Evolutionary conservation across 306 rosid species (phyloP).

Genomic region (Pterocarpus santalinus): DNA sequence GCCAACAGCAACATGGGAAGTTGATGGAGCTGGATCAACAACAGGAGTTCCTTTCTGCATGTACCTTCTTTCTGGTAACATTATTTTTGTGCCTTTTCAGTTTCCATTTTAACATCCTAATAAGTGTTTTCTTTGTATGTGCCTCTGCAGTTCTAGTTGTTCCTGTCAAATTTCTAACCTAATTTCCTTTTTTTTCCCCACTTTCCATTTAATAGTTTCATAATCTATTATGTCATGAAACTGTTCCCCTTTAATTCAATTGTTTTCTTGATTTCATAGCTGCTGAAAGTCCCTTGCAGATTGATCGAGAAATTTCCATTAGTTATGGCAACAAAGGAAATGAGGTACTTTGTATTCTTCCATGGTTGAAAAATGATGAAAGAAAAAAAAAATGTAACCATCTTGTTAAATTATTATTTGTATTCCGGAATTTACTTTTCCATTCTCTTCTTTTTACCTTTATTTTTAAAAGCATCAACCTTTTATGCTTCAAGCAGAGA

Average conservation of each 20-base stretch:
- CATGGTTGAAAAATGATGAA: background rate
- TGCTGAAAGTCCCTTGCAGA: constrained; percentile 61
- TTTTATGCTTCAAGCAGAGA: constrained; percentile 14
- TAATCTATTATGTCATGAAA: constrained; percentile 36
- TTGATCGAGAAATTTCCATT: constrained; percentile 74
- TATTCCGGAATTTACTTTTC: constrained; percentile 28
- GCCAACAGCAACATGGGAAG: constrained; percentile 94
- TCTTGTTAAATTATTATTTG: constrained; percentile 35
- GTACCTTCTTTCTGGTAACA: constrained; percentile 92
- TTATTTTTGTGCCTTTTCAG: constrained; percentile 33
- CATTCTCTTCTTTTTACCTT: background rate
- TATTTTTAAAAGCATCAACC: constrained; percentile 1
- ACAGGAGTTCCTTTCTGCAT: constrained; percentile 81
- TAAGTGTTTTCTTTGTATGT: background rate
- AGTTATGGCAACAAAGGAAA: constrained; percentile 95
- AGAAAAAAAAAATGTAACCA: background rate
- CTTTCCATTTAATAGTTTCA: constrained; percentile 33
- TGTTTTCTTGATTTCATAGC: constrained; percentile 64
- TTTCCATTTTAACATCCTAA: constrained; percentile 37
- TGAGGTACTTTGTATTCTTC: constrained; percentile 67
- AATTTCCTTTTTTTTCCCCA: constrained; percentile 15
- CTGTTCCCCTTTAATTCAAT: constrained; percentile 33
- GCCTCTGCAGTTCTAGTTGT: constrained; percentile 21
- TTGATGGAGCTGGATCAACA: constrained; percentile 77
- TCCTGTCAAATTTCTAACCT: constrained; percentile 21